Percentiles rank a stretch among this genome's conserved stretches.
Conservation (phyloP, 2,329 filamentous ascomycete genomes). For the Penicillium griseofulvum region DNA sequence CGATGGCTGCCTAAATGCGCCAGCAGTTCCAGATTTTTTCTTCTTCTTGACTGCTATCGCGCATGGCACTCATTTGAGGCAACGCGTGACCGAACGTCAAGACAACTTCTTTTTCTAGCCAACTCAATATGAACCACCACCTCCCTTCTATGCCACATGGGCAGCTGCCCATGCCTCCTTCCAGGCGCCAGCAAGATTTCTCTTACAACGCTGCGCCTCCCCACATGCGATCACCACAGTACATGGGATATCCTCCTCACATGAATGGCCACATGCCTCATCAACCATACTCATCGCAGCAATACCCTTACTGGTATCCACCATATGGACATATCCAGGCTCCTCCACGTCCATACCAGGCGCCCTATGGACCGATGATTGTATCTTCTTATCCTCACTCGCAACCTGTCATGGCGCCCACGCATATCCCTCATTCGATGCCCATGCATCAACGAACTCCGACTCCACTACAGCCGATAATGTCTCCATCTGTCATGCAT, state of each 20-base stretch:
- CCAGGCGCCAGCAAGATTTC: conserved; percentile 48
- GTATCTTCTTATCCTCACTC: conserved; percentile 45
- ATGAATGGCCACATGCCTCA: conserved; percentile 54
- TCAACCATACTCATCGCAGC: conserved; percentile 46
- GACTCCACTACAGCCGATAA: conserved; percentile 37
- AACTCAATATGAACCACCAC: conserved; percentile 48
- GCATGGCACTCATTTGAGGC: conserved; percentile 43
- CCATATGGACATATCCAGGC: conserved; percentile 43
- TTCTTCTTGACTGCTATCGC: conserved; percentile 26
- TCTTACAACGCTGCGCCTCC: conserved; percentile 45
- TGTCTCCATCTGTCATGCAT: conserved; percentile 35
- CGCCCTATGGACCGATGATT: conserved; percentile 43
- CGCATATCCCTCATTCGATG: conserved; percentile 36
- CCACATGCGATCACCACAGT: conserved; percentile 58
- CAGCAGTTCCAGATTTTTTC: conserved; percentile 17
- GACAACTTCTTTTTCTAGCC: conserved; percentile 29
- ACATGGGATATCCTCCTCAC: conserved; percentile 58
- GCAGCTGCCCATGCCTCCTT: conserved; percentile 51
- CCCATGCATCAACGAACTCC: conserved; percentile 39
- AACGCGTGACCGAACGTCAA: conserved; percentile 40
- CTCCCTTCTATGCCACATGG: conserved; percentile 46
- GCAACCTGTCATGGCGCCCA: conserved; percentile 41
- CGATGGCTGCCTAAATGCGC: conserved; percentile 38
- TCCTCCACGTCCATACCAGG: conserved; percentile 40
- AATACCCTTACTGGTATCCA: conserved; percentile 48